Evolutionary conservation across 2,329 filamentous ascomycete genomes (phyloP).

Genomic region (Corinectria fuckeliana): DNA sequence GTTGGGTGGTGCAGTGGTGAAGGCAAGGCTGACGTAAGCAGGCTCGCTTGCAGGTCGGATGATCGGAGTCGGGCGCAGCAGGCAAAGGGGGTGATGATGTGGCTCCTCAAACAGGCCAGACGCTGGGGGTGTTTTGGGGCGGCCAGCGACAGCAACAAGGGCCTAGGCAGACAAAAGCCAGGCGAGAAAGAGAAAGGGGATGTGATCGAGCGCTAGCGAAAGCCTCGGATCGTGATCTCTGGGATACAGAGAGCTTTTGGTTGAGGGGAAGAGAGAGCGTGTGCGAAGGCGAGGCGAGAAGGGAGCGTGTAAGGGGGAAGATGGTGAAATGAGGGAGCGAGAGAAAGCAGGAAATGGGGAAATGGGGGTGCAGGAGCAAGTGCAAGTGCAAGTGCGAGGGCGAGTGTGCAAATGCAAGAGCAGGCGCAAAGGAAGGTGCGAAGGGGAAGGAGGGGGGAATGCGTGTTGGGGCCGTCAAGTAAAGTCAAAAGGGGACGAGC

Average conservation of each 20-base stretch:
- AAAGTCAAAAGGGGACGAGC: slow-evolving; percentile 35
- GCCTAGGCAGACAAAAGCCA: slow-evolving; percentile 26
- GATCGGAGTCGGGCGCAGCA: slow-evolving; percentile 37
- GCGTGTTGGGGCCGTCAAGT: slow-evolving; percentile 22
- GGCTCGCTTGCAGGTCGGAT: slow-evolving; percentile 31
- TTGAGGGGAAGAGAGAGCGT: slow-evolving; percentile 33
- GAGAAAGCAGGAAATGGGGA: slow-evolving; percentile 37
- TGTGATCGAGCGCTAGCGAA: slow-evolving; percentile 57
- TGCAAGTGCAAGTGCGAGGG: slow-evolving; percentile 13
- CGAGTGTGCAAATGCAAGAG: slow-evolving; percentile 19
- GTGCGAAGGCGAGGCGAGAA: slow-evolving; percentile 35
- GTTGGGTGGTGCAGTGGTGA: slow-evolving; percentile 20
- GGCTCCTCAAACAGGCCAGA: slow-evolving; percentile 40
- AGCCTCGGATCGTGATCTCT: slow-evolving; percentile 47
- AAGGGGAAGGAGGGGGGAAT: slow-evolving; percentile 29
- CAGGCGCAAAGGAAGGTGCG: slow-evolving; percentile 37
- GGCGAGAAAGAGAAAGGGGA: slow-evolving; percentile 28
- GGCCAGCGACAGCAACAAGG: slow-evolving; percentile 35
- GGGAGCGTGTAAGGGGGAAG: slow-evolving; percentile 38
- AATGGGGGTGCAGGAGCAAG: slow-evolving; percentile 20
- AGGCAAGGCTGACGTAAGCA: slow-evolving; percentile 45
- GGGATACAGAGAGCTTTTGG: slow-evolving; percentile 28
- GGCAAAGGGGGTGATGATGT: slow-evolving; percentile 43
- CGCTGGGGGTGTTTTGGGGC: slow-evolving; percentile 32
- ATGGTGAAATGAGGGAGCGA: slow-evolving; percentile 33